Percentiles rank a stretch among this genome's conserved stretches.
Evolutionary conservation across 163 green algal species (phyloP).

Genomic region (Scenedesmus sp.): DNA sequence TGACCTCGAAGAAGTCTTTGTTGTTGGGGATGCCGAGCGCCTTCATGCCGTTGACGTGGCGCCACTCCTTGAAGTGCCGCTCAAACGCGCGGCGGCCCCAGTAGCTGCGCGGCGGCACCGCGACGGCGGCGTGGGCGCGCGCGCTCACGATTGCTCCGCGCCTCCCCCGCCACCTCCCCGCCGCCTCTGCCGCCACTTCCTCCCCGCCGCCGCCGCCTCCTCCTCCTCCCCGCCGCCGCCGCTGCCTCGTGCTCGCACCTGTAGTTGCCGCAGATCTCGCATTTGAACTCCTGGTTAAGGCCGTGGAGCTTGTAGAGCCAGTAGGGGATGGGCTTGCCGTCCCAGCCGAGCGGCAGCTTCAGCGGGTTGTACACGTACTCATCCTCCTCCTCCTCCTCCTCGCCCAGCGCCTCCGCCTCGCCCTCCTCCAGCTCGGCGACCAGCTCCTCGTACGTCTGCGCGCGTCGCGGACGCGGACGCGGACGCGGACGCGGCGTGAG

Average conservation of each 20-base stretch:
- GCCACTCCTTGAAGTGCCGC: constrained; percentile 86
- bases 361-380: constrained; percentile 99
- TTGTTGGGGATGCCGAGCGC: constrained; percentile 96
- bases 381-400: constrained; percentile 88
- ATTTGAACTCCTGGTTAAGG: constrained; percentile 97
- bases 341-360: constrained; percentile 98
- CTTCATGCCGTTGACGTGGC: constrained; percentile 93
- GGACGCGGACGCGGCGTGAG: no score
- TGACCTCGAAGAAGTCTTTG: constrained; percentile 95
- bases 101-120: constrained; percentile 64
- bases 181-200: neutral
- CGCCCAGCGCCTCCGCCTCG: constrained; percentile 74
- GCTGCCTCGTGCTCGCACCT: constrained; percentile 47
- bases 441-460: constrained; percentile 91
- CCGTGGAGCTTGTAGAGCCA: constrained; percentile 99
- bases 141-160: no score
- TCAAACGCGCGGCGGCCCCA: constrained; percentile 96
- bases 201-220: neutral
- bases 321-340: constrained; percentile 99
- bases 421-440: constrained; percentile 90
- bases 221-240: neutral
- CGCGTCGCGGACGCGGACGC: no score
- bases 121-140: neutral
- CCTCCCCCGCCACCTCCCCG: no score
- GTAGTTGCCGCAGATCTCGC: constrained; percentile 97